Base-by-base conservation (phyloP, 1,284 basidiomycete species). In the Sparassis latifolia region DNA sequence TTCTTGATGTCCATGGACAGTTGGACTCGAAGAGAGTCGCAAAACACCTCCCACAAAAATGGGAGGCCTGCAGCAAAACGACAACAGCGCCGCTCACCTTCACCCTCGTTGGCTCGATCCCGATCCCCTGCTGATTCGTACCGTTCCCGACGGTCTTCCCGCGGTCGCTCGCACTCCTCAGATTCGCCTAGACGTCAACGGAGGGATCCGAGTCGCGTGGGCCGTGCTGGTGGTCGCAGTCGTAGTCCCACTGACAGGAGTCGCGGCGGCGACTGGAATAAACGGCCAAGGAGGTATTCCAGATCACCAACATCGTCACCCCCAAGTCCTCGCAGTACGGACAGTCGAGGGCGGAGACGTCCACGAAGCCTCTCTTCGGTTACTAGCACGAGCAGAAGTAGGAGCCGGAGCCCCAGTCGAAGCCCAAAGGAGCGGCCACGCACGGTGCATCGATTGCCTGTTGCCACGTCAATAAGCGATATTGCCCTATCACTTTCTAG, bases 361-460 rank as follows among this genome's bases (percentile, higher is more conserved):
- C 62, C 61, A 41, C 58, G 65, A 41, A 66, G 63, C 35, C 49
- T 58, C 7, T 68, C 61, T 10, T 62, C 68, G 7, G 52, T 51
- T 4, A 68, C 66, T 1, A 67, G 62, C 49, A 62, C 61, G 35
- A 70, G 67, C 48, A 59, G 66, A n/a, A 70, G 70, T 41, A 73
- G 74, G 43, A 79, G 76, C 53, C 69, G 79, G 45, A 84, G 80
- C 58, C 69, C 70, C 5, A 82, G 78, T 58, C 69, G 64, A 50
- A 82, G 79, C 56, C 78, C 76, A 41, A 56, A 54, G 30, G 69
- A 72, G 33, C 74, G 71, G 42, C 69, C 75, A 33, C 77, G 74
- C 52, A 69, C 79, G 9, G 74, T 84, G 42, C 86, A 88, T 64
- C 77, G 85, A 40, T 68, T 87, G 32, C 86, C 85, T 33, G 57